phyloP scores from a whole-genome alignment of 2,329 filamentous ascomycete species.

The Fusarium nanum region DNA sequence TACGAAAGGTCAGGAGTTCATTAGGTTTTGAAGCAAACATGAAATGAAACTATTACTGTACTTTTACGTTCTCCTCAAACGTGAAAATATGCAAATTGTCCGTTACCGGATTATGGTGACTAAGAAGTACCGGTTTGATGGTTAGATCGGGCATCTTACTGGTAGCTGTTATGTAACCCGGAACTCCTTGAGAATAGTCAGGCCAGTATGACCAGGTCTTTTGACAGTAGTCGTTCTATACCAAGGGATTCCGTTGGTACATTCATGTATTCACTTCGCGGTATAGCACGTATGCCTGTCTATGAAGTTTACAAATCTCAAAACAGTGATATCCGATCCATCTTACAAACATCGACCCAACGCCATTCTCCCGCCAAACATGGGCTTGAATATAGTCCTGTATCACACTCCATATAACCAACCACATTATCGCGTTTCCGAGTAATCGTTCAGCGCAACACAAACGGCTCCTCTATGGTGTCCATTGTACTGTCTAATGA shows the following conservation, averaged over 20 bases:
- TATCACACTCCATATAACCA: conserved; percentile 12
- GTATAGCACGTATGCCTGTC: conserved; percentile 1
- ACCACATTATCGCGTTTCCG: conserved; percentile 61
- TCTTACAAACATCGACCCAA: conserved; percentile 39
- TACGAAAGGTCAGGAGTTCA: not conserved
- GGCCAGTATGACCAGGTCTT: too few relatives aligned
- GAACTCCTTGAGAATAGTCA: not conserved
- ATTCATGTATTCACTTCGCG: not conserved
- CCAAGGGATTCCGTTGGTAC: not conserved
- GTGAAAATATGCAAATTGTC: not conserved
- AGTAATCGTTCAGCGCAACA: conserved; percentile 91
- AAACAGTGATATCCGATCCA: conserved; percentile 17
- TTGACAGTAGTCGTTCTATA: not conserved
- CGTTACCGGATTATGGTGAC: not conserved
- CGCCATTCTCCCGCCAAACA: conserved; percentile 36
- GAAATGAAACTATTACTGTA: not conserved
- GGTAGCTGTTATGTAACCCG: not conserved
- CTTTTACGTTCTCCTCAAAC: not conserved
- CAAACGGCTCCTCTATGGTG: conserved; percentile 93
- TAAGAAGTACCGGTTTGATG: not conserved
- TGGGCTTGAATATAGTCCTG: conserved; percentile 25
- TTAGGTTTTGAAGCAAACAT: not conserved
- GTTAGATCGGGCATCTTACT: not conserved
- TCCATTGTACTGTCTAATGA: conserved; percentile 95
- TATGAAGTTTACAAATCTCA: conserved; percentile 12